Evolutionary conservation across 208 protist genomes (phyloP), one percentile per base, ranked within the genome.

Genomic region (Angomonas ambiguus): DNA sequence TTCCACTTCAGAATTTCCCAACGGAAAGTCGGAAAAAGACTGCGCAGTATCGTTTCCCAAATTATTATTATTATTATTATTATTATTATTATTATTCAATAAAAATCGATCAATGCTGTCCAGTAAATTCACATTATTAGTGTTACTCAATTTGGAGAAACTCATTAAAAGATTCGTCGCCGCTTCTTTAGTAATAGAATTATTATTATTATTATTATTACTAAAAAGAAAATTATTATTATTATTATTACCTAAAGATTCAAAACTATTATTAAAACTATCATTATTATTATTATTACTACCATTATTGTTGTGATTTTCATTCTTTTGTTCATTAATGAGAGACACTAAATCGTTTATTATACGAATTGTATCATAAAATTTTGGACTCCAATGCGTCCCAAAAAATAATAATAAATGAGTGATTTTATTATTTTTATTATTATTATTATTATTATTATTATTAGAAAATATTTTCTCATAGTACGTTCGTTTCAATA

Each of bases 141-240:
- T 18, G 49, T 20, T 24, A 10, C 18, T 56, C 11, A 27, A 56
- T 56, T 56, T 45, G 8, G 38, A 45, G 16, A 45, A 45, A 45
- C 38, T 45, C 11, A n/a, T 13, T 22, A 56, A 28, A 24, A 30
- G 13, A 56, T 56, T 56, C 25, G 49, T 24, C 10, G 49, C n/a
- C 16, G 16, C 49, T 11, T 11, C 25, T 8, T 22, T 11, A 56
- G 8, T 56, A 5, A 30, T 56, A 18, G 5, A 28, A 27, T 56
- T 56, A 56, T 56, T 56, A 27, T 56, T 56, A 56, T 56, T 56
- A 20, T 56, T 56, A 48, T 48, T 48, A 48, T 48, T 48, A 48
- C 41, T 48, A 20, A 30, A 30, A 56, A 8, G 16, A 5, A 8
- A 8, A 56, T 30, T 18, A 24, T 56, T 56, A 20, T 56, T 22